Evolutionary conservation across 331 rosid species (phyloP), one percentile per base, ranked within the genome.

Genomic region (Erythrophleum ivorense): DNA sequence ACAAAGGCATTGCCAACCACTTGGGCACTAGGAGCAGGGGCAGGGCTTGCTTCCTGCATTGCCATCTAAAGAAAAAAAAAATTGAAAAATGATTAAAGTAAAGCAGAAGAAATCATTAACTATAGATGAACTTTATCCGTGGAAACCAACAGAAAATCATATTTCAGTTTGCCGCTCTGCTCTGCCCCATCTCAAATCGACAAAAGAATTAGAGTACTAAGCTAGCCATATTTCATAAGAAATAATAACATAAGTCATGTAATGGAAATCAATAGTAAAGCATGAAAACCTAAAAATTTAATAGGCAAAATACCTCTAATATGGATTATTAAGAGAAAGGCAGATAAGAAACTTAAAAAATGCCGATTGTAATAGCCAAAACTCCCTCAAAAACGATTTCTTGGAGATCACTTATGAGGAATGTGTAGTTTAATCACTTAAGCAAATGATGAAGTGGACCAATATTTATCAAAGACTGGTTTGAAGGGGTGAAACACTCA

Each of bases 1-100:
- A 96, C 98, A 86, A 96, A 96, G 63, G 97, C 98, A 85, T 94
- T 91, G 65, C 97, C 98, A 58, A 95, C 99, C 73, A 92, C 91
- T 88, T 95, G 89, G 71, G 99, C 97, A 87, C 91, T 86, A 46
- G 92, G 98, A 82, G 90, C 43, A 75, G 89, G 52, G 79, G 89
- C 86, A 84, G 98, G 87, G 91, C 73, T 90, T 55, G 84, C 90
- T 86, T 94, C 99, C 89, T 87, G 95, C 94, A 82, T 84, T 85
- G 92, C 94, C 98, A 94, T 96, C 99, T 94, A 82, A 73, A 31
- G 80, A 9, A 18, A 24, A 5, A 19, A 49, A 68, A 24, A 0
- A 24, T 1, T 24, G 29, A 24, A 24, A 24, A 24, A 24, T 24
- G 29, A 24, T 24, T 24, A 24, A 24, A 53, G 83, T 52, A 70